Percentiles rank a stretch among this genome's conserved stretches.
Evolutionary conservation across 169 alveolate genomes (phyloP).

Genomic region (Theileria sp.): DNA sequence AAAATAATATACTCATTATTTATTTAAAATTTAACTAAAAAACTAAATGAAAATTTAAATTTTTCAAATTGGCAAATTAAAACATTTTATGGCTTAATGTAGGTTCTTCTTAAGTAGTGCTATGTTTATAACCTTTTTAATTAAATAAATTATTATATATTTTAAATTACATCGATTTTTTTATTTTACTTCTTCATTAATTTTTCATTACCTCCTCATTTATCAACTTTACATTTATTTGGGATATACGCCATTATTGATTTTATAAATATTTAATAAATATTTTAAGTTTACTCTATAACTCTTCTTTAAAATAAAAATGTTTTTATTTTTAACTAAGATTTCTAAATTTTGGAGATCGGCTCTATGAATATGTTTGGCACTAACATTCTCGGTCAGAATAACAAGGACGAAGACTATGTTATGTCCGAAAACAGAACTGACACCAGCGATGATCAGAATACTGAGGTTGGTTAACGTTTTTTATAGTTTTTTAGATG

Average conservation of each 20-base stretch:
- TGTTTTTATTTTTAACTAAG: not conserved
- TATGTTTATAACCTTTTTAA: not conserved
- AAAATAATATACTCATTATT: no score
- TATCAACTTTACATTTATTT: not conserved
- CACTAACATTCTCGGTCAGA: conserved; percentile 23
- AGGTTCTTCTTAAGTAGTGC: not conserved
- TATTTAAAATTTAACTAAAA: no score
- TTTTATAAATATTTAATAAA: not conserved
- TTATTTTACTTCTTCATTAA: not conserved
- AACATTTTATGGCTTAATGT: not conserved
- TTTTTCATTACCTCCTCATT: not conserved
- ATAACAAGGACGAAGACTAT: conserved; percentile 35
- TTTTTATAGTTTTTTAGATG: conserved; percentile 45
- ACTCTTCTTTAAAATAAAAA: not conserved
- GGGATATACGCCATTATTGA: not conserved
- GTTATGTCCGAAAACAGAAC: conserved; percentile 57
- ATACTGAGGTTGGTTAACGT: conserved; percentile 47
- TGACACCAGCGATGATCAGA: conserved; percentile 47
- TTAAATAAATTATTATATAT: no score
- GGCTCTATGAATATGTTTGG: not conserved
- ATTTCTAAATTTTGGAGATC: not conserved
- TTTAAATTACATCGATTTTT: not conserved
- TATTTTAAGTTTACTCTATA: not conserved
- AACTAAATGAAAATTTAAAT: not conserved
- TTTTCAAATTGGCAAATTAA: no score